phyloP scores from a whole-genome alignment of 2,329 filamentous ascomycete genomes.

The Pseudocercospora fijiensis region DNA sequence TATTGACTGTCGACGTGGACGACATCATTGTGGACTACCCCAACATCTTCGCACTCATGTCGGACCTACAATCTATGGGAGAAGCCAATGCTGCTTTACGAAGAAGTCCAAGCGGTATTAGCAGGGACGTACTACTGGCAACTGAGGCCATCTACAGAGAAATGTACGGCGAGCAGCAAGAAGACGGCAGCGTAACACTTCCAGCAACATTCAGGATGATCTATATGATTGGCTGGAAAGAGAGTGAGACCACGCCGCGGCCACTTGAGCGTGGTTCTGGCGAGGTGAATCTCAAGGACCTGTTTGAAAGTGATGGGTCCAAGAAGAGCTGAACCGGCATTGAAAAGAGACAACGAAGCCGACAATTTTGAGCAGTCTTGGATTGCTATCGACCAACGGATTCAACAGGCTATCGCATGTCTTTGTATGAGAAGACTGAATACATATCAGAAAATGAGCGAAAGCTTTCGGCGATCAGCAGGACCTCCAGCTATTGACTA shows the following conservation, averaged over 20 bases:
- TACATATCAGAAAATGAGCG: not conserved
- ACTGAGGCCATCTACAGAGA: constrained; percentile 84
- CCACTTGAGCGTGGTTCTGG: constrained; percentile 82
- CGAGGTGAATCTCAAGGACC: constrained; percentile 82
- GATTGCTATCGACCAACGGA: not conserved
- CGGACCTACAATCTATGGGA: constrained; percentile 93
- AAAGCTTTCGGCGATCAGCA: not conserved
- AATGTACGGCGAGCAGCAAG: constrained; percentile 72
- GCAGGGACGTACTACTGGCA: constrained; percentile 80
- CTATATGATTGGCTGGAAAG: constrained; percentile 99
- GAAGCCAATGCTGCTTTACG: constrained; percentile 86
- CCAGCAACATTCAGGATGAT: constrained; percentile 94
- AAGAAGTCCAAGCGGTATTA: constrained; percentile 74
- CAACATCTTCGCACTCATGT: constrained; percentile 84
- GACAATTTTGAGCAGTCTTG: no score
- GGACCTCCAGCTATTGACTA: not conserved
- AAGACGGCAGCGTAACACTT: constrained; percentile 60
- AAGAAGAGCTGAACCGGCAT: constrained; percentile 9
- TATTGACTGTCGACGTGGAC: constrained; percentile 94
- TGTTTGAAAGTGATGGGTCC: constrained; percentile 54
- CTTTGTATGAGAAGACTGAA: not conserved
- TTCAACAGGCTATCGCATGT: not conserved
- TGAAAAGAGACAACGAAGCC: not conserved
- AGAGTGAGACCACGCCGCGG: constrained; percentile 72
- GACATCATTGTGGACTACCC: constrained; percentile 96